A percentile compares a stretch with the other conserved stretches of the same genome.
Evolutionary conservation across 441 rosid genomes (phyloP).

Genomic region (Aleurites moluccanus): DNA sequence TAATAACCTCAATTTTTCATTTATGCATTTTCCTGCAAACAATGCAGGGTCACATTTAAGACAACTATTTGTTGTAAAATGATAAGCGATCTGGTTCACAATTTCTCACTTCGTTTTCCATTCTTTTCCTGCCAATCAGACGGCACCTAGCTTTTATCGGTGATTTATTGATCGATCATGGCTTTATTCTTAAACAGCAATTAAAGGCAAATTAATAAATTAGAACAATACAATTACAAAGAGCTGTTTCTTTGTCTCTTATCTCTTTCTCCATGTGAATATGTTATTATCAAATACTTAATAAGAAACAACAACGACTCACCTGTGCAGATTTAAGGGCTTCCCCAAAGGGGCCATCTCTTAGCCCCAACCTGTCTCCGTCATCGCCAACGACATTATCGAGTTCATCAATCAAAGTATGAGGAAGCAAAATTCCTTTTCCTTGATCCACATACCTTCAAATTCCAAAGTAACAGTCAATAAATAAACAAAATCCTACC

Average conservation of each 20-base stretch:
- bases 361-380: conserved; percentile 43
- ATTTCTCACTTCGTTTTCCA: not conserved
- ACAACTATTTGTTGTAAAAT: not conserved
- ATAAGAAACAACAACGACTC: not conserved
- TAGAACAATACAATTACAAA: not conserved
- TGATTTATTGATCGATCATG: not conserved
- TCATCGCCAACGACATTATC: conserved; percentile 59
- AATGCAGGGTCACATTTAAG: not conserved
- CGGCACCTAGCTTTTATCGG: not conserved
- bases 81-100: not conserved
- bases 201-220: not conserved
- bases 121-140: not conserved
- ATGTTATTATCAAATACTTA: not conserved
- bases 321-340: conserved; percentile 78
- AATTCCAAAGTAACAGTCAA: conserved; percentile 3
- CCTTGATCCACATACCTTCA: conserved; percentile 91
- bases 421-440: conserved; percentile 87
- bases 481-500: not conserved
- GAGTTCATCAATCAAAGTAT: conserved; percentile 80
- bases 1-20: not conserved
- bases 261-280: not conserved
- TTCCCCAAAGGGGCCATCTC: conserved; percentile 73
- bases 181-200: not conserved
- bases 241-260: not conserved
- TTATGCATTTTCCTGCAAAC: not conserved